A percentile compares a stretch with the other conserved stretches of the same genome.
Conservation (phyloP, 164 flowering plant species). For the Cinnamomum micranthum region DNA sequence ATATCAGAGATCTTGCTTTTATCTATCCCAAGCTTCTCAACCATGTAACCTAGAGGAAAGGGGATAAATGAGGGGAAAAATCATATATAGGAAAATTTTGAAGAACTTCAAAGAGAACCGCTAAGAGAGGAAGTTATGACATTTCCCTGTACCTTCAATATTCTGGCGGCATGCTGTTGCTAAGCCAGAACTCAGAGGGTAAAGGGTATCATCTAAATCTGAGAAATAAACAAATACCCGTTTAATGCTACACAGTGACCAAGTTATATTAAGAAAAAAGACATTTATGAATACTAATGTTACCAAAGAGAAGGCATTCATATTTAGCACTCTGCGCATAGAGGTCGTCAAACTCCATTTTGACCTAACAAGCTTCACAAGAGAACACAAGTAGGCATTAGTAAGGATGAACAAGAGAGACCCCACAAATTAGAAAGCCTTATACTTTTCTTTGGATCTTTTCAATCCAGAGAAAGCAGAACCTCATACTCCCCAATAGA, state of each 20-base stretch:
- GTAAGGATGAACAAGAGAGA: not conserved
- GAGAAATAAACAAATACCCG: not conserved
- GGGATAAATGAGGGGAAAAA: not conserved
- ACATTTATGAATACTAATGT: not conserved
- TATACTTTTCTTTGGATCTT: too few relatives aligned
- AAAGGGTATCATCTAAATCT: not conserved
- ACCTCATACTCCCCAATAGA: too few relatives aligned
- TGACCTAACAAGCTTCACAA: constrained; percentile 2
- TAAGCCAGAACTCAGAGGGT: constrained; percentile 78
- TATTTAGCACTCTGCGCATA: constrained; percentile 33
- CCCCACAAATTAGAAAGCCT: too few relatives aligned
- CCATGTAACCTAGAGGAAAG: constrained; percentile 54
- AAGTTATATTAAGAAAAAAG: too few relatives aligned
- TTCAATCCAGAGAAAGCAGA: too few relatives aligned
- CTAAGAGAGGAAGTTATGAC: too few relatives aligned
- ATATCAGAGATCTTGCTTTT: constrained; percentile 47
- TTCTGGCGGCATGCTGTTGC: constrained; percentile 43
- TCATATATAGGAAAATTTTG: not conserved
- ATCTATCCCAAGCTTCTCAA: constrained; percentile 63
- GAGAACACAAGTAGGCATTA: constrained; percentile 1
- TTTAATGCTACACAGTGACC: not conserved
- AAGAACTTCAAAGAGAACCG: not conserved
- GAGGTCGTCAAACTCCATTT: constrained; percentile 42
- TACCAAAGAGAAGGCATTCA: constrained; percentile 78
- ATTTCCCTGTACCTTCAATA: constrained; percentile 46